Conservation (phyloP, 2,329 filamentous ascomycete species). For the Fusarium veterinarium region DNA sequence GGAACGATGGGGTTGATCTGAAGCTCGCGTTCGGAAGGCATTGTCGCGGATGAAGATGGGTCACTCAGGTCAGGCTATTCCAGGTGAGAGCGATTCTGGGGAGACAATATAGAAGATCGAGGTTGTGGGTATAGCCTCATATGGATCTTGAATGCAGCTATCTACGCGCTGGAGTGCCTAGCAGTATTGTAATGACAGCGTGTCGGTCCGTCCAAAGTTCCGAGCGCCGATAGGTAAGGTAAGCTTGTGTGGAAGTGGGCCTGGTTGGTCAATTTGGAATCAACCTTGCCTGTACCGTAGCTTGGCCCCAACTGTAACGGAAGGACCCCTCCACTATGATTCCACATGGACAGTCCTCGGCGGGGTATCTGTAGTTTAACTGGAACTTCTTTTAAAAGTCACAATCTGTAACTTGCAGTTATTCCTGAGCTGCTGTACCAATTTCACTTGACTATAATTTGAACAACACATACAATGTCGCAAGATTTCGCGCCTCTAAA, state of each 20-base stretch:
- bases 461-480: conserved; percentile 63
- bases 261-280: conserved; percentile 17
- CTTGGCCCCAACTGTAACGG: not conserved
- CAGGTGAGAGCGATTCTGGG: not conserved
- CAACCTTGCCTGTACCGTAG: not conserved
- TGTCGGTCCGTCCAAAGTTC: conserved; percentile 44
- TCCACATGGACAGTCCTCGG: conserved; percentile 24
- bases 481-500: conserved; percentile 83
- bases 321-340: conserved; percentile 30
- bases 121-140: conserved; percentile 3
- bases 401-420: conserved; percentile 20
- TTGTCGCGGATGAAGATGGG: conserved; percentile 51
- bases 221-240: conserved; percentile 1
- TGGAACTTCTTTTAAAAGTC: conserved; percentile 21
- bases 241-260: not conserved
- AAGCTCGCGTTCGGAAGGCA: conserved; percentile 78
- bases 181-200: conserved; percentile 38
- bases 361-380: conserved; percentile 20
- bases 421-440: conserved; percentile 6
- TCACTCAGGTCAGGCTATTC: not conserved
- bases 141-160: conserved; percentile 21
- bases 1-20: conserved; percentile 81
- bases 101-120: not conserved
- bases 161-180: conserved; percentile 18
- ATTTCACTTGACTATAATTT: conserved; percentile 2